Conservation (phyloP, 202 grass and related monocot species). For the Hordeum pubiflorum region DNA sequence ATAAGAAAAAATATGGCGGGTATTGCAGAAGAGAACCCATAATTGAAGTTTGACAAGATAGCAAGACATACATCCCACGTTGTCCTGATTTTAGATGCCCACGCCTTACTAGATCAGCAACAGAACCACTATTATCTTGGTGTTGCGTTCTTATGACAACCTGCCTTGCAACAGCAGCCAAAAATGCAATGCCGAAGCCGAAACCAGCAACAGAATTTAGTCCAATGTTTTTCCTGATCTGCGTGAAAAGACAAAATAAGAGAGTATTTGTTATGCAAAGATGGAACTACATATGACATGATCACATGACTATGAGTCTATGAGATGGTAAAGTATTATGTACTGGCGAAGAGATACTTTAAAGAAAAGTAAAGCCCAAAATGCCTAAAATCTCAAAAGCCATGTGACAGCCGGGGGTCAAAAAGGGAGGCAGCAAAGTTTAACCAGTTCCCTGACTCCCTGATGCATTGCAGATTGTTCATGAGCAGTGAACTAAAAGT, state of each 20-base stretch:
- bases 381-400: background rate
- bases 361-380: background rate
- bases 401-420: background rate
- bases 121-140: constrained; percentile 59
- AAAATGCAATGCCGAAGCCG: constrained; percentile 52
- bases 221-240: constrained; percentile 43
- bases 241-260: constrained; percentile 25
- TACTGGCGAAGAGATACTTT: background rate
- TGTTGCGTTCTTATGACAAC: constrained; percentile 41
- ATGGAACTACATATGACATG: background rate
- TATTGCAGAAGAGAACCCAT: constrained; percentile 8
- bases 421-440: background rate
- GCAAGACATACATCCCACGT: constrained; percentile 61
- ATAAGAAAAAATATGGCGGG: background rate
- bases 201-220: constrained; percentile 49
- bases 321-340: background rate
- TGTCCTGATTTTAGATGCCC: constrained; percentile 87
- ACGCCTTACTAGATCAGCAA: constrained; percentile 85
- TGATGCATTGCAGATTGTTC: background rate
- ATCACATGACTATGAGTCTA: background rate
- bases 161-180: constrained; percentile 50
- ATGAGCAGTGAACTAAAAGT: background rate
- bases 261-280: background rate
- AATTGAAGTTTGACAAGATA: constrained; percentile 18
- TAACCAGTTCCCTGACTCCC: background rate